phyloP scores from a whole-genome alignment of 768 basidiomycete genomes.

The Phlebiopsis gigantea region DNA sequence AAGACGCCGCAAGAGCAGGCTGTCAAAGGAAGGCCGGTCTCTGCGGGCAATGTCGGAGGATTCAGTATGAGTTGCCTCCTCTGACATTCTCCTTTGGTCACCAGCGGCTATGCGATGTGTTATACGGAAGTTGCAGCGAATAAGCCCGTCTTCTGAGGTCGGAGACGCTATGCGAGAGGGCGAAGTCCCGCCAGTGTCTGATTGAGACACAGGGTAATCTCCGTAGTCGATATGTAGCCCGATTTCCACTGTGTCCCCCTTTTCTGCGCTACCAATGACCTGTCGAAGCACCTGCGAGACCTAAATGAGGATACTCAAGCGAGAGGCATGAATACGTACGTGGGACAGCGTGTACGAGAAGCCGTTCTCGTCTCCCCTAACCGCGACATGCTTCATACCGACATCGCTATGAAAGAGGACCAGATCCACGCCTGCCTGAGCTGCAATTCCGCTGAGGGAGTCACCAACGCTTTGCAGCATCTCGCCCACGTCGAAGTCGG shows the following conservation, averaged over 20 bases:
- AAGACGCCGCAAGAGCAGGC: conserved; percentile 54
- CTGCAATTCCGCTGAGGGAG: conserved; percentile 76
- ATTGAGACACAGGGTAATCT: conserved; percentile 3
- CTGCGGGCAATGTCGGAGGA: conserved; percentile 19
- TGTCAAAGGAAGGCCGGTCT: conserved; percentile 37
- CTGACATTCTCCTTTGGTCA: conserved; percentile 10
- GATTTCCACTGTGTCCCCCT: conserved; percentile 81
- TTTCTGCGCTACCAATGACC: conserved; percentile 60
- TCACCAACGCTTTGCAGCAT: conserved; percentile 87
- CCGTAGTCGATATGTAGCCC: conserved; percentile 57
- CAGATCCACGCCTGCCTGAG: conserved; percentile 81
- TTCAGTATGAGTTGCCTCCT: background rate
- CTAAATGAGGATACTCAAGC: conserved; percentile 15
- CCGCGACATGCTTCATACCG: conserved; percentile 80
- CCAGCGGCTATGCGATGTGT: conserved; percentile 38
- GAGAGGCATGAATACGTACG: conserved; percentile 43
- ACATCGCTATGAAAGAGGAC: conserved; percentile 89
- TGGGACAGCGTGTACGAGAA: conserved; percentile 77
- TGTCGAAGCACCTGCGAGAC: conserved; percentile 71
- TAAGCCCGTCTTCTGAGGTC: conserved; percentile 27
- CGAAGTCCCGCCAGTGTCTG: background rate
- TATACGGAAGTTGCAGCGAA: conserved; percentile 56
- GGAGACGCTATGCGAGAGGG: conserved; percentile 12
- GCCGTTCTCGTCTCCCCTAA: conserved; percentile 81
- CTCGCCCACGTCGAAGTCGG: conserved; percentile 89